A percentile compares a stretch with the other conserved stretches of the same genome.
phyloP scores from a whole-genome alignment of 441 rosid genomes.

The Dalechampia spathulata region DNA sequence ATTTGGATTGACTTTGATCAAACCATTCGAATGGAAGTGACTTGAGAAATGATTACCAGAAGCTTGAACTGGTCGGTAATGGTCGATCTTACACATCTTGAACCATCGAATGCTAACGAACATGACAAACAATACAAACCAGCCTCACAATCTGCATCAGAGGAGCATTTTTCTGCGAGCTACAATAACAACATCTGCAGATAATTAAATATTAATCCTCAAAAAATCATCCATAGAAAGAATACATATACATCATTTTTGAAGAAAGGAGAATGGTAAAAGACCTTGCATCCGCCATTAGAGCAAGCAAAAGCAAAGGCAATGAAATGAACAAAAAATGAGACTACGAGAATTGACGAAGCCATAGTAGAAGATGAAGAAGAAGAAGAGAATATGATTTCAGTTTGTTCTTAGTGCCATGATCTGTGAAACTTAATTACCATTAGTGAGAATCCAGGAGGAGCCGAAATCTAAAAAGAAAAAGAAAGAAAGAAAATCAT shows the following conservation, averaged over 20 bases:
- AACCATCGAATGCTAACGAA: slow-evolving; percentile 27
- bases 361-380: too few species aligned
- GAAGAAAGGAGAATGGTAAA: too few species aligned
- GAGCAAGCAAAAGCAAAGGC: slow-evolving; percentile 16
- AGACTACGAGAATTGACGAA: slow-evolving; percentile 1
- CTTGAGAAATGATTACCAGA: slow-evolving; percentile 24
- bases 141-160: slow-evolving; percentile 45
- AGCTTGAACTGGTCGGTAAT: slow-evolving; percentile 52
- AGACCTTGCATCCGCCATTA: slow-evolving; percentile 25
- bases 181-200: slow-evolving; percentile 8
- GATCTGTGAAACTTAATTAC: too few species aligned
- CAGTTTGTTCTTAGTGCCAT: too few species aligned
- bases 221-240: neutral
- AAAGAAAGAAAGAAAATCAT: too few species aligned
- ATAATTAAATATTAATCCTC: neutral
- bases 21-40: too few species aligned
- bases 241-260: too few species aligned
- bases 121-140: slow-evolving; percentile 61
- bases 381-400: too few species aligned
- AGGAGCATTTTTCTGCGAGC: slow-evolving; percentile 40
- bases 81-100: slow-evolving; percentile 56
- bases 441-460: too few species aligned
- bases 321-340: slow-evolving; percentile 3
- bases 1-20: too few species aligned
- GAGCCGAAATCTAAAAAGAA: too few species aligned